A percentile compares a stretch with the other conserved stretches of the same genome.
Evolutionary conservation across 2,329 filamentous ascomycete species (phyloP).

Genomic region (Claviceps sp.): DNA sequence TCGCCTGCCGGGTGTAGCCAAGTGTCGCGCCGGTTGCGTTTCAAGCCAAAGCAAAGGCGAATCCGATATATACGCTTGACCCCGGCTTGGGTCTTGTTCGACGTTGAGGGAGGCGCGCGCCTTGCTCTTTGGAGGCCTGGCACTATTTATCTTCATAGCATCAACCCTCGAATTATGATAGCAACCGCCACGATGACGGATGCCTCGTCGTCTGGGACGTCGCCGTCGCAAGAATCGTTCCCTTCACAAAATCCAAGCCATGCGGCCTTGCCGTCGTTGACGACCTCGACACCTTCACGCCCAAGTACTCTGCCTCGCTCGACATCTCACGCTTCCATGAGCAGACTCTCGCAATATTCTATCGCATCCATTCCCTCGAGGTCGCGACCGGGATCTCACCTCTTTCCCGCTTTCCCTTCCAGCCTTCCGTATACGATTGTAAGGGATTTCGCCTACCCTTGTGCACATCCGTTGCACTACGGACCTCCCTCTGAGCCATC

Average conservation of each 20-base stretch:
- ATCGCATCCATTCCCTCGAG: conserved; percentile 52
- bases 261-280: conserved; percentile 40
- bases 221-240: conserved; percentile 34
- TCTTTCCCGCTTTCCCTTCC: conserved; percentile 73
- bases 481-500: conserved; percentile 70
- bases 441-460: conserved; percentile 87
- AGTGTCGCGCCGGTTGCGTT: conserved; percentile 2
- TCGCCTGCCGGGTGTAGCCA: conserved; percentile 6
- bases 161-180: conserved; percentile 16
- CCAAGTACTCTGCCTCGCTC: conserved; percentile 50
- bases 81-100: neutral
- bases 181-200: conserved; percentile 42
- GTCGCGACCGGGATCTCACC: conserved; percentile 68
- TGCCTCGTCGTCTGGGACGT: conserved; percentile 39
- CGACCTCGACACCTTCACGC: conserved; percentile 43
- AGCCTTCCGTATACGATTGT: conserved; percentile 81
- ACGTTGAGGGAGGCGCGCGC: neutral
- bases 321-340: conserved; percentile 65
- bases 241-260: conserved; percentile 37
- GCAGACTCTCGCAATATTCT: conserved; percentile 75
- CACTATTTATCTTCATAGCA: neutral
- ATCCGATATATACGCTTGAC: neutral
- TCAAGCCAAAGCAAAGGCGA: neutral
- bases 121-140: neutral
- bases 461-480: conserved; percentile 78